Conservation (phyloP, 352 stramenopile species). For the Aphanomyces astaci region DNA sequence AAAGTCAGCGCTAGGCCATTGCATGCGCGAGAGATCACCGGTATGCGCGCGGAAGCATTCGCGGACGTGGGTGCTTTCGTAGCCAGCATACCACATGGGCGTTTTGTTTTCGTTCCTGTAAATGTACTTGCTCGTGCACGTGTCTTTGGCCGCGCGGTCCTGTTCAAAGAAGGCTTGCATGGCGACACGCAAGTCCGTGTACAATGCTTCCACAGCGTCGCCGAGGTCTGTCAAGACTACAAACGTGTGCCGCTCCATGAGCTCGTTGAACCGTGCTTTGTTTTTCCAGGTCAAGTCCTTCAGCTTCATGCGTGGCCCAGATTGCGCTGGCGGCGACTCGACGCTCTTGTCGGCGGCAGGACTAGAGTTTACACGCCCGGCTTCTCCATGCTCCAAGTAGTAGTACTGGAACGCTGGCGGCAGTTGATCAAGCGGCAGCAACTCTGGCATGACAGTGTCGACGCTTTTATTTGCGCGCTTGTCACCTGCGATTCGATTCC, state of each 20-base stretch:
- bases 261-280: conserved; percentile 34
- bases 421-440: not conserved
- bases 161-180: conserved; percentile 43
- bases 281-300: conserved; percentile 44
- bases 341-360: not conserved
- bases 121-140: conserved; percentile 44
- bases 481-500: not conserved
- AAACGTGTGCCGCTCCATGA: conserved; percentile 56
- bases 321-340: not conserved
- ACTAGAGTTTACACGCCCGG: not conserved
- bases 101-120: conserved; percentile 52
- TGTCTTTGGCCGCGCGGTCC: conserved; percentile 33
- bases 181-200: conserved; percentile 32
- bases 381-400: conserved; percentile 3
- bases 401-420: conserved; percentile 10
- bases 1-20: conserved; percentile 40
- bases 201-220: conserved; percentile 32
- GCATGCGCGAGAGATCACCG: conserved; percentile 38
- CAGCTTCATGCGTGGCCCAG: conserved; percentile 36
- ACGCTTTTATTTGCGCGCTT: not conserved
- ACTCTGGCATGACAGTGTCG: not conserved
- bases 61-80: conserved; percentile 46
- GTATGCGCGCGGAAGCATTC: conserved; percentile 54
- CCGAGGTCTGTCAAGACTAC: conserved; percentile 52
- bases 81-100: conserved; percentile 57